These are phyloP conservation scores for Stachybotrys chlorohalonatus DNA, from an alignment of 2,329 filamentous ascomycete species.

Conservation along the genomic window DNA sequence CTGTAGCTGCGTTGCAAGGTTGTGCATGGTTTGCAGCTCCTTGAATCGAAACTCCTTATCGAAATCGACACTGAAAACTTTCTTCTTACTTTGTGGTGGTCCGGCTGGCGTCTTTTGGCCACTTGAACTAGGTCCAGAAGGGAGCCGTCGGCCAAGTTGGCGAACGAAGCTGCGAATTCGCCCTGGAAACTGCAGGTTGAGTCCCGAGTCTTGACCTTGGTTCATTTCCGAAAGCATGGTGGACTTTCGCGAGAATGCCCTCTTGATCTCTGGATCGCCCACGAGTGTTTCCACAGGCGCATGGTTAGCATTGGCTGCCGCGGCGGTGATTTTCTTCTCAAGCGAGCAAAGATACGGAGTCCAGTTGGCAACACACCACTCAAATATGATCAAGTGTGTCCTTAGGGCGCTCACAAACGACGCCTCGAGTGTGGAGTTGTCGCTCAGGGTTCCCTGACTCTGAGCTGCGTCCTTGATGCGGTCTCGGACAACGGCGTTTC, in stretches of 20 bases:
- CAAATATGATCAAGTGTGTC: not conserved
- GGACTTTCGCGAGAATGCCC: not conserved
- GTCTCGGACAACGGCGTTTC: not conserved
- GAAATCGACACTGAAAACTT: not conserved
- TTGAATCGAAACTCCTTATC: not conserved
- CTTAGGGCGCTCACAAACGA: not conserved
- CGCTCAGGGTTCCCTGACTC: not conserved
- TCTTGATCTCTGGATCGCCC: not conserved
- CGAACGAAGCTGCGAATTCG: not conserved
- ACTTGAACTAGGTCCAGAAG: not conserved
- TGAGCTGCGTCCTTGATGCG: not conserved
- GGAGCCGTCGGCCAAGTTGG: not conserved
- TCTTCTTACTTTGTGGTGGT: not conserved
- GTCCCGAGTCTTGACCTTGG: not conserved
- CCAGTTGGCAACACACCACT: not conserved
- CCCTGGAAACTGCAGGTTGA: not conserved
- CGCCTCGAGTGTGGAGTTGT: not conserved
- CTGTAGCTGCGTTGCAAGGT: not conserved
- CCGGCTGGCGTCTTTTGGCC: not conserved
- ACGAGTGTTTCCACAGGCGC: not conserved
- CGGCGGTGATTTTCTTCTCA: not conserved
- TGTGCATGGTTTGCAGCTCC: not conserved
- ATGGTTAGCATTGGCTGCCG: not conserved
- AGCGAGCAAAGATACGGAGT: not conserved
- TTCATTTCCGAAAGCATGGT: not conserved